phyloP scores from a whole-genome alignment of 257 asterid genomes.

The Nicotiana paniculata region DNA sequence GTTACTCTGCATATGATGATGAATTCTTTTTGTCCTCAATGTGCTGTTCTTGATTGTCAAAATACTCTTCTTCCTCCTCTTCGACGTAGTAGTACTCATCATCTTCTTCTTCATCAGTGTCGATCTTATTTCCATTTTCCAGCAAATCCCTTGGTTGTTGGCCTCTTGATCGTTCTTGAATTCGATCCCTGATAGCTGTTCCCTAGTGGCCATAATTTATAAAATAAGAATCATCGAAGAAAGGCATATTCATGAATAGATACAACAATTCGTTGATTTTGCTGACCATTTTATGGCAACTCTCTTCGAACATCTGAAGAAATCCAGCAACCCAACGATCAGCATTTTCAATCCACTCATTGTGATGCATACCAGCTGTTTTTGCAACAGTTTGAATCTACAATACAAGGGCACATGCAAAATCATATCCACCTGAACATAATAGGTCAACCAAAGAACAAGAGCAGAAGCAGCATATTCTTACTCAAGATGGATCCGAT shows the following conservation, averaged over 20 bases:
- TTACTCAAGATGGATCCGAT: not conserved
- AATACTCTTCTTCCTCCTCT: conserved; percentile 14
- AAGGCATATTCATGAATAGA: not conserved
- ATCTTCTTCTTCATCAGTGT: conserved; percentile 22
- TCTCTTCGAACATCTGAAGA: conserved; percentile 73
- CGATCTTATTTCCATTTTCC: conserved; percentile 9
- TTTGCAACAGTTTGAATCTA: conserved; percentile 74
- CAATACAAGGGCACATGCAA: not conserved
- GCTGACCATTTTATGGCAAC: conserved; percentile 71
- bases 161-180: conserved; percentile 45
- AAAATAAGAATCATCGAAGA: not conserved
- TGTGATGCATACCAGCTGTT: conserved; percentile 53
- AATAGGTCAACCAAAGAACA: not conserved
- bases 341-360: conserved; percentile 70
- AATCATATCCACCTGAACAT: not conserved
- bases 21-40: conserved; percentile 28
- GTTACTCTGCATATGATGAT: not conserved
- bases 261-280: not conserved
- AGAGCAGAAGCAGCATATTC: not conserved
- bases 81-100: conserved; percentile 7
- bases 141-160: conserved; percentile 19
- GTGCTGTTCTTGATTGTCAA: conserved; percentile 23
- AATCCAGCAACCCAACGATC: conserved; percentile 75
- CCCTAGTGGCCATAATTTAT: conserved; percentile 12
- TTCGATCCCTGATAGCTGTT: conserved; percentile 18